A percentile compares a stretch with the other conserved stretches of the same genome.
Conservation (phyloP, 192 early-diverging fungal genomes). For the Coemansia sp. region DNA sequence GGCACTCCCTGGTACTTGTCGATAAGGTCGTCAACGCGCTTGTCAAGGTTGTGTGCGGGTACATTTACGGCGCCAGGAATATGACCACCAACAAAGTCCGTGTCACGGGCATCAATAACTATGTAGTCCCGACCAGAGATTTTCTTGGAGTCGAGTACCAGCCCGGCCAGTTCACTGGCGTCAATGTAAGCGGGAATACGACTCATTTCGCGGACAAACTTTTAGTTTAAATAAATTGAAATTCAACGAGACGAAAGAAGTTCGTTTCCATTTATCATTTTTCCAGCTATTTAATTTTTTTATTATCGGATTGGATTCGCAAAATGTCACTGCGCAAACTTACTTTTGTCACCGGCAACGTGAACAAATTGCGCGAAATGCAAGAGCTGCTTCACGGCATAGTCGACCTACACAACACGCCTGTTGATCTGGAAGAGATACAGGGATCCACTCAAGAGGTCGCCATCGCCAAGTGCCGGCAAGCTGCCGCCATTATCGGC, state of each 20-base stretch:
- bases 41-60: constrained; percentile 63
- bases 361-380: constrained; percentile 92
- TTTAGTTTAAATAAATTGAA: background rate
- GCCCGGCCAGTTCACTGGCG: constrained; percentile 50
- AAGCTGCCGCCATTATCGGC: constrained; percentile 66
- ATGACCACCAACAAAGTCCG: constrained; percentile 66
- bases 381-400: constrained; percentile 70
- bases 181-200: constrained; percentile 7
- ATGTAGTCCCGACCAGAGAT: constrained; percentile 67
- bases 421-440: constrained; percentile 87
- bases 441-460: constrained; percentile 84
- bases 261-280: background rate
- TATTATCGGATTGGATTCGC: background rate
- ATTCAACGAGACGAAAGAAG: background rate
- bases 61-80: constrained; percentile 78
- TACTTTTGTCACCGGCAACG: constrained; percentile 95
- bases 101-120: constrained; percentile 73
- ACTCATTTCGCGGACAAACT: background rate
- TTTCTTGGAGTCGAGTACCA: constrained; percentile 61
- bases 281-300: background rate
- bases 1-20: constrained; percentile 61
- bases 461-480: constrained; percentile 75
- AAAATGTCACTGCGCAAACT: constrained; percentile 49
- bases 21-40: constrained; percentile 45
- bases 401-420: constrained; percentile 66